Evolutionary conservation across 2,329 filamentous ascomycete species (phyloP).

Genomic region (Aspergillus brasiliensis): DNA sequence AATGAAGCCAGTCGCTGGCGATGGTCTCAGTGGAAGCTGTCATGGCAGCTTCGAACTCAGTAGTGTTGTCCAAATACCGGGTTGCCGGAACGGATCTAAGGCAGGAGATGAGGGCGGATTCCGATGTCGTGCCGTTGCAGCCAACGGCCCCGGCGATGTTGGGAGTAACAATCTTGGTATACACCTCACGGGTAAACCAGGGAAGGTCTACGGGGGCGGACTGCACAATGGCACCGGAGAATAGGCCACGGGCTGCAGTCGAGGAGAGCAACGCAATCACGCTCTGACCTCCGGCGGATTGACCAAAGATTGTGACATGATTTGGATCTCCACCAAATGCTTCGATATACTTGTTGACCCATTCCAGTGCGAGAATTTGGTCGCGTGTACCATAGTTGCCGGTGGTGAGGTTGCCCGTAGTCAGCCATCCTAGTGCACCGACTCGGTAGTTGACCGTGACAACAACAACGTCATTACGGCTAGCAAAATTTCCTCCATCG

Average conservation of each 20-base stretch:
- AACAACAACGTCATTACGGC: constrained; percentile 39
- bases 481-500: constrained; percentile 40
- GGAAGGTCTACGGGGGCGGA: constrained; percentile 30
- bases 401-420: constrained; percentile 36
- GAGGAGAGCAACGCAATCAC: constrained; percentile 42
- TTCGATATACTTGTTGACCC: constrained; percentile 29
- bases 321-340: constrained; percentile 33
- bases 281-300: constrained; percentile 52
- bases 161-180: constrained; percentile 23
- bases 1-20: constrained; percentile 21
- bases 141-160: constrained; percentile 25
- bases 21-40: constrained; percentile 11
- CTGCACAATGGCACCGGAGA: constrained; percentile 31
- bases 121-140: constrained; percentile 19
- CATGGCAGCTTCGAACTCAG: constrained; percentile 16
- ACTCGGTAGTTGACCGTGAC: constrained; percentile 41
- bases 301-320: constrained; percentile 39
- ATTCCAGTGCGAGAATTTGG: constrained; percentile 35
- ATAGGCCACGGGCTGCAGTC: constrained; percentile 27
- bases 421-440: constrained; percentile 35
- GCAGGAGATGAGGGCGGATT: constrained; percentile 20
- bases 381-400: constrained; percentile 37
- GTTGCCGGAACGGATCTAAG: constrained; percentile 26
- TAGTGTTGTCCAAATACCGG: constrained; percentile 26
- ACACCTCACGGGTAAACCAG: constrained; percentile 29